Base-by-base conservation (phyloP, 495 filamentous ascomycete species). In the Penicillium longicatenatum region DNA sequence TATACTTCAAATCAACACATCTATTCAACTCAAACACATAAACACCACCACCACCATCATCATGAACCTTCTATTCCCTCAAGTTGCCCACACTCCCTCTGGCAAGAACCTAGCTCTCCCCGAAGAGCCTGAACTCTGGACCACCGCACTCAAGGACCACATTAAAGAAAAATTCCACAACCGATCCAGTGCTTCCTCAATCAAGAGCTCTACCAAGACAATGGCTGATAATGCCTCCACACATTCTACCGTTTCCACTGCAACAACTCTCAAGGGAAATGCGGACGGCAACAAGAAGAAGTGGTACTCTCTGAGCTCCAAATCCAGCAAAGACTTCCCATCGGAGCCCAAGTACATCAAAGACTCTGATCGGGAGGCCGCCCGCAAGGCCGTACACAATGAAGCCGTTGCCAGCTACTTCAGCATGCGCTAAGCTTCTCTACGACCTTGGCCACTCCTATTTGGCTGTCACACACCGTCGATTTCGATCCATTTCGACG, bases 381-480 rank as follows among this genome's bases (percentile, higher is more conserved):
- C 59, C 39, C 41, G 62, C 42, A 56, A 65, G 49, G 61, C 62
- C 6, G 9, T 70, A 5, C 72, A 72, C 52, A 56, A 72, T 16
- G 65, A 72, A 35, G 72, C 72, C 41, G 29, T 73, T 29, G 67
- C 65, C n/a, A 67, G 46, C 43, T 74, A 74, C 53, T 49, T 73
- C 46, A 59, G 59, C 37, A 22, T 64, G 45, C 71, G 71, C 29
- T 74, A 54, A 60, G 22, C 29, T 39, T 1, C 11, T 39, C 33
- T 31, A 51, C 31, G 17, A 24, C 30, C 47, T 50, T 16, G n/a
- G 24, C 24, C 12, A 11, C 4, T 29, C 5, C 20, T n/a, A n/a
- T n/a, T 2, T 48, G 47, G 4, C 20, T 33, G 9, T 33, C 47
- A 4, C 33, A 19, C 26, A 10, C 8, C 24, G 19, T 21, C 29